Conservation (phyloP, 2,329 filamentous ascomycete species). For the Colletotrichum filicis region DNA sequence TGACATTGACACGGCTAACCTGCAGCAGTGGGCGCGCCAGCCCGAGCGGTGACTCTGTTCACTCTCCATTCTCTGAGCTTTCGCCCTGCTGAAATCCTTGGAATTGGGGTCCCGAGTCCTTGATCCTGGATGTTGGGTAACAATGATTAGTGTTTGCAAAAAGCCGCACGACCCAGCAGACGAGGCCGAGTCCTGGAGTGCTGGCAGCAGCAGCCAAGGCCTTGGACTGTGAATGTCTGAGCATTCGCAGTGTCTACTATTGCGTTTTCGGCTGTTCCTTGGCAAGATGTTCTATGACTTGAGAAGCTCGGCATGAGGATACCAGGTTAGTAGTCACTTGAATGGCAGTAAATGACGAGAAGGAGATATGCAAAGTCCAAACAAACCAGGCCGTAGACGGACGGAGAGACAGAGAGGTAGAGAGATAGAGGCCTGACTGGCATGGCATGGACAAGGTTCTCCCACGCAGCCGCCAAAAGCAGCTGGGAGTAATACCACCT, state of each 20-base stretch:
- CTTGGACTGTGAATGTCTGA: neutral
- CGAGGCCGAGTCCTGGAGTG: neutral
- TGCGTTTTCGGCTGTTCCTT: no score
- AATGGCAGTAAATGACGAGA: no score
- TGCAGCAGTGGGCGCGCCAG: neutral
- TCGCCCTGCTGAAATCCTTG: neutral
- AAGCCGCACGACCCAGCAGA: neutral
- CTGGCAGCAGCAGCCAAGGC: neutral
- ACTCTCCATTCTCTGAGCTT: neutral
- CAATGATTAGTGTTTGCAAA: neutral
- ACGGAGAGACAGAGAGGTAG: neutral
- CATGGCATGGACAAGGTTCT: slow-evolving; percentile 4
- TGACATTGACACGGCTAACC: neutral
- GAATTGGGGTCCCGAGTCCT: neutral
- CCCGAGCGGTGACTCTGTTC: neutral
- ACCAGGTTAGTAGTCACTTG: no score
- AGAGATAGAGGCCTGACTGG: neutral
- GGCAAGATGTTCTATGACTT: no score
- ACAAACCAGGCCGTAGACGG: no score
- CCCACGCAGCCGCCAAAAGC: neutral
- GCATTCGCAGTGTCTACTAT: neutral
- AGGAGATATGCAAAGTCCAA: no score
- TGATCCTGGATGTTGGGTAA: neutral
- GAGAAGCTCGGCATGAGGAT: no score
- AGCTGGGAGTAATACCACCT: neutral